phyloP scores from a whole-genome alignment of 306 rosid species.

The Cicer judaicum region DNA sequence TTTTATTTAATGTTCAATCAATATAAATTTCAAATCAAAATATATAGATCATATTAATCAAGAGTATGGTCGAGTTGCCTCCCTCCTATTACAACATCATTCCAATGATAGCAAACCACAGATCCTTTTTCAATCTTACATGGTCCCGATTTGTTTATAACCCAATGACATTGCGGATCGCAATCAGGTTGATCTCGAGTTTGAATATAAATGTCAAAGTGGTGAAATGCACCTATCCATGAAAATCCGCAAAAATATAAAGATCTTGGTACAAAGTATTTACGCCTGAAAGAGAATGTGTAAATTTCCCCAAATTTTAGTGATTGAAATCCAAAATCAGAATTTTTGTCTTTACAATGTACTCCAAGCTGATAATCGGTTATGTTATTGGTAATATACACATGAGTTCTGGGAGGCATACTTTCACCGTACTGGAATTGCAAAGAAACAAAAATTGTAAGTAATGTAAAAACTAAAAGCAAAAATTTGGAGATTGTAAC shows the following conservation, averaged over 20 bases:
- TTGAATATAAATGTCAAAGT: constrained; percentile 12
- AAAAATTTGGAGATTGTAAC: too few relatives aligned
- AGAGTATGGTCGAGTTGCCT: background rate
- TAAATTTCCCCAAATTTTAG: background rate
- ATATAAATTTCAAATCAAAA: too few relatives aligned
- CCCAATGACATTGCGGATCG: background rate
- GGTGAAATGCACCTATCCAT: background rate
- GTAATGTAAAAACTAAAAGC: too few relatives aligned
- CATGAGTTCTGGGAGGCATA: too few relatives aligned
- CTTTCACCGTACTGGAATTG: too few relatives aligned
- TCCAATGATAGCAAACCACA: background rate
- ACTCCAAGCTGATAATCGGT: background rate
- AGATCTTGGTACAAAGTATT: too few relatives aligned
- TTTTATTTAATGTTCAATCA: too few relatives aligned
- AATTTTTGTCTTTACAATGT: background rate
- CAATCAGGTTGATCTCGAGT: background rate
- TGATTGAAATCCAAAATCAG: background rate
- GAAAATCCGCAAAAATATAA: background rate
- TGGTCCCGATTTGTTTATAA: background rate
- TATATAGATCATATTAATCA: too few relatives aligned
- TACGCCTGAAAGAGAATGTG: background rate
- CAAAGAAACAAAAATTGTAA: too few relatives aligned
- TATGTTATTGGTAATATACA: background rate
- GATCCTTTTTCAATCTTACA: background rate
- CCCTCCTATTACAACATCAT: background rate